Percentiles rank a stretch among this genome's conserved stretches.
phyloP scores from a whole-genome alignment of 2,329 filamentous ascomycete species.

The Phialophora macrospora region DNA sequence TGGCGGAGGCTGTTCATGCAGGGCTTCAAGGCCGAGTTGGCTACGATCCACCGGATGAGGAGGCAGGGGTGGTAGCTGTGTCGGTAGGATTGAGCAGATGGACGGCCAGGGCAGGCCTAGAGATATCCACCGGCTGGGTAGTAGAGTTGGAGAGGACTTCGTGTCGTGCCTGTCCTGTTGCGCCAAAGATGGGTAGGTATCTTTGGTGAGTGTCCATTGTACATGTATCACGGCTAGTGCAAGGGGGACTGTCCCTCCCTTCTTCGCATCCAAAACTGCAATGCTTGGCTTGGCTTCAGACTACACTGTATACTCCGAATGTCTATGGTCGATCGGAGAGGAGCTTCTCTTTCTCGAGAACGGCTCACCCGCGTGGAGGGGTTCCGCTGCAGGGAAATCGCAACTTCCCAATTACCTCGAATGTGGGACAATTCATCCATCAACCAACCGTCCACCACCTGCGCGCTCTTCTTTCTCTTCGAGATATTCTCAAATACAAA shows the following conservation, averaged over 20 bases:
- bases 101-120: neutral
- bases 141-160: too few species aligned
- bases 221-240: too few species aligned
- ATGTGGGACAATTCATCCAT: neutral
- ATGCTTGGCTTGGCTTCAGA: too few species aligned
- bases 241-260: too few species aligned
- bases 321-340: too few species aligned
- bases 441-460: neutral
- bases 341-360: too few species aligned
- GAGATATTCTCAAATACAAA: neutral
- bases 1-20: constrained; percentile 54
- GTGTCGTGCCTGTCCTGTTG: too few species aligned
- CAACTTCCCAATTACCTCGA: neutral
- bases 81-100: neutral
- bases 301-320: too few species aligned
- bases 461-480: neutral
- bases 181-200: too few species aligned
- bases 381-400: neutral
- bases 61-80: constrained; percentile 52
- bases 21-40: constrained; percentile 50
- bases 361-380: neutral
- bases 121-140: neutral
- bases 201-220: too few species aligned
- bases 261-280: too few species aligned
- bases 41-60: constrained; percentile 51